Base-by-base conservation (phyloP, 2,329 filamentous ascomycete species). In the Fusarium phyllophilum region DNA sequence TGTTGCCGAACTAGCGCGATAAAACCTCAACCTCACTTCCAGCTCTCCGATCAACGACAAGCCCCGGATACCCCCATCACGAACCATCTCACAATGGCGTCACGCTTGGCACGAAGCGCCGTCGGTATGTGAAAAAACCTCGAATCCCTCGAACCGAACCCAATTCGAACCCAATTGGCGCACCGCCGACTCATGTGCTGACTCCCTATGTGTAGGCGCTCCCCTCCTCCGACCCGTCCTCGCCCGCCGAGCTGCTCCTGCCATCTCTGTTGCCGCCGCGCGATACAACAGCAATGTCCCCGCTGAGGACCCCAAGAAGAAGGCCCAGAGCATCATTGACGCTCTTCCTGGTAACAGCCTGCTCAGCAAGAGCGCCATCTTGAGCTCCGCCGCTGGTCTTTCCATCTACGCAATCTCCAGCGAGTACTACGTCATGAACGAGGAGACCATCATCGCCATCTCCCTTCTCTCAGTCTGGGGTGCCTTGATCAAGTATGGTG, bases 351-450 rank as follows among this genome's bases (percentile, higher is more conserved):
- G 97, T 80, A 97, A 90, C 90, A 96, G 90, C 82, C 88, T 98
- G 76, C 87, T 97, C 83, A 97, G 94, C 85, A 99, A 99, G 92
- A 95, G 94, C 79, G 96, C 96, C 81, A 96, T 98, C 83, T 93
- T 99, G 81, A 98, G 96, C 82, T 95, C 94, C 80, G 92, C 93
- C 76, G 94, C 96, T 81, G 96, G 93, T 86, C 86, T 97, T 79
- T 95, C 94, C 81, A 90, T 97, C 84, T 97, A 96, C 83, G 96
- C 95, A 82, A 95, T 99, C 87, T 97, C 94, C 92, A 99, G 97
- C 88, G 96, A 99, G 91, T 95, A 98, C 89, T 98, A 98, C 87
- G 95, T 99, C 84, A 90, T 99, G 86, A 99, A 99, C 88, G 96
- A 99, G 90, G 96, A 99, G 89, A 93, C 95, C 75, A 93, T 99